Base-by-base conservation (phyloP, 176 grass and related monocot species). In the Neostapfia colusana region DNA sequence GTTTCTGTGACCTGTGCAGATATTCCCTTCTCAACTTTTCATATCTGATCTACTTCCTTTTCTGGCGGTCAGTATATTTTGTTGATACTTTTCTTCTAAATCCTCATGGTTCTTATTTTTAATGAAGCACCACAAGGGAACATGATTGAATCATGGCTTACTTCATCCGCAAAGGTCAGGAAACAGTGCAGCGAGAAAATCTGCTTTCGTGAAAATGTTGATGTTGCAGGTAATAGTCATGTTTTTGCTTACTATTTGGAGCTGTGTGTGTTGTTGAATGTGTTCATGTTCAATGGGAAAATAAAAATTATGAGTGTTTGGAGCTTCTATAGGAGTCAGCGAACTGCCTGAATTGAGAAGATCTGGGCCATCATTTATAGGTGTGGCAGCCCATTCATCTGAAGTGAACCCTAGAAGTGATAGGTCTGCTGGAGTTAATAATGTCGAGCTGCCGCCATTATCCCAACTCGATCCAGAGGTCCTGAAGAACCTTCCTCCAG, bases 401-500 rank as follows among this genome's bases (percentile, higher is more conserved):
- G 39, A 76, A 64, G 27, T 21, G 27, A 72, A 79, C 17, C 62
- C 59, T 66, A 77, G 50, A 75, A 73, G 70, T 84, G 63, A 39
- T 70, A 80, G 80, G 74, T 76, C 87, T 87, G 43, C 65, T 85
- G 86, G 73, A 80, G 82, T 77, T 43, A 65, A 69, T 72, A 75
- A 72, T 28, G 72, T 63, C 46, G 79, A 83, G 76, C 79, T 91
- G 79, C 95, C 91, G 26, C 82, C 86, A 82, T 66, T 97, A 68
- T 78, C 73, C 7, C 35, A 88, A 84, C 77, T 97, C 84, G 95
- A 97, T 92, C 38, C 89, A 35, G 95, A 97, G 25, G 88, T 97
- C 78, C 70, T 93, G 51, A 90, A 85, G 75, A 91, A 91, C 85
- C 95, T 93, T 67, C 95, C 91, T 84, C 65, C 75, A 37, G 91